Conservation (phyloP, 179 eudicot genomes). For the Nepenthes alata region DNA sequence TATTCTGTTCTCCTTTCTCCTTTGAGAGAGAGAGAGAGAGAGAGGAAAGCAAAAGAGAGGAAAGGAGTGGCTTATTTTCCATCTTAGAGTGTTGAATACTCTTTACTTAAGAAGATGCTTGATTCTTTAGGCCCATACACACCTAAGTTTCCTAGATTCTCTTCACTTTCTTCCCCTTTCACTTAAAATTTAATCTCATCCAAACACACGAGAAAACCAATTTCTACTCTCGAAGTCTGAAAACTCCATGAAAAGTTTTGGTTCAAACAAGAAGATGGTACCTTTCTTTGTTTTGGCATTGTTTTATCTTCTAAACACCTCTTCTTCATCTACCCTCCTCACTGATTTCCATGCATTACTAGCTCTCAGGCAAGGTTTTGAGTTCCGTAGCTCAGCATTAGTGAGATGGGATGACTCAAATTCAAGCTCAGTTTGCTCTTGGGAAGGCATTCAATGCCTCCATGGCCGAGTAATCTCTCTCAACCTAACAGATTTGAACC, state of each 20-base stretch:
- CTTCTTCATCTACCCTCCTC: conserved; percentile 27
- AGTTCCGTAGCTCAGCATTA: conserved; percentile 15
- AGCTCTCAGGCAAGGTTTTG: conserved; percentile 47
- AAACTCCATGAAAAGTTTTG: neutral
- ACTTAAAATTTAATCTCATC: conserved; percentile 17
- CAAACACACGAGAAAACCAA: neutral
- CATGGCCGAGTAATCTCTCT: conserved; percentile 51
- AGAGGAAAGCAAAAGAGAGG: conserved; percentile 9
- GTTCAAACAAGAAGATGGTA: conserved; percentile 25
- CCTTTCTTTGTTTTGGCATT: conserved; percentile 28
- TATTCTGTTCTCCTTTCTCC: conserved; percentile 2
- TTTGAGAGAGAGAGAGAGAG: conserved; percentile 10
- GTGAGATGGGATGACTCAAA: conserved; percentile 45
- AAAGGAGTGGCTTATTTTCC: conserved; percentile 28
- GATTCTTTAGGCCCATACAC: conserved; percentile 31
- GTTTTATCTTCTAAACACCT: conserved; percentile 20
- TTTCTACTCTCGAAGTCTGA: neutral
- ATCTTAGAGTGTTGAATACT: conserved; percentile 33
- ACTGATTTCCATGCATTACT: conserved; percentile 51
- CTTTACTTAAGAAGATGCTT: conserved; percentile 29
- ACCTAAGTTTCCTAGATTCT: conserved; percentile 46
- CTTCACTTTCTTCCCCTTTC: conserved; percentile 38
- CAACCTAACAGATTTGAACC: conserved; percentile 49
- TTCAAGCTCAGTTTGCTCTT: conserved; percentile 56
- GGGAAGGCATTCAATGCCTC: conserved; percentile 62